A percentile compares a stretch with the other conserved stretches of the same genome.
phyloP scores from a whole-genome alignment of 2,329 filamentous ascomycete genomes.

The Ceratocystis papillata region DNA sequence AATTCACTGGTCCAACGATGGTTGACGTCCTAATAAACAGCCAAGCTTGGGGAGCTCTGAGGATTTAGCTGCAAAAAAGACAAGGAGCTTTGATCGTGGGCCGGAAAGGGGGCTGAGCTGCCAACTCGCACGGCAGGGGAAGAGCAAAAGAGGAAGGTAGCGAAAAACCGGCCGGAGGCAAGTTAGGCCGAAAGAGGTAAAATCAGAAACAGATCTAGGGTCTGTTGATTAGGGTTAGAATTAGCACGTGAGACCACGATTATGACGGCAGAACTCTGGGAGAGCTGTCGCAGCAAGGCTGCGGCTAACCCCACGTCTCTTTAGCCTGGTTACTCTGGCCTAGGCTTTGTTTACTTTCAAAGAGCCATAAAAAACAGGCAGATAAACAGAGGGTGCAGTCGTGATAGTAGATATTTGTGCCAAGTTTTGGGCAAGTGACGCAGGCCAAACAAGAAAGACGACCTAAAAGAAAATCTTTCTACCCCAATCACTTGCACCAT shows the following conservation, averaged over 20 bases:
- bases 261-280: too few relatives aligned
- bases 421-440: too few relatives aligned
- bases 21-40: not conserved
- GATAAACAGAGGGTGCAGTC: not conserved
- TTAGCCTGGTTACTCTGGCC: not conserved
- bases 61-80: not conserved
- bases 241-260: too few relatives aligned
- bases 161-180: too few relatives aligned
- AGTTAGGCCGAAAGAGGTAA: too few relatives aligned
- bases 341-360: conserved; percentile 22
- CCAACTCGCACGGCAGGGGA: not conserved
- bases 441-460: too few relatives aligned
- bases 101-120: conserved; percentile 7
- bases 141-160: not conserved
- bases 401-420: too few relatives aligned
- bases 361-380: not conserved
- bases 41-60: conserved; percentile 9
- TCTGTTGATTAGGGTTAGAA: rapidly evolving
- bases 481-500: too few relatives aligned
- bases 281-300: too few relatives aligned
- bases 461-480: too few relatives aligned
- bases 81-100: conserved; percentile 5
- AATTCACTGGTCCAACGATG: not conserved
- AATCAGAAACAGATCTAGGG: too few relatives aligned
- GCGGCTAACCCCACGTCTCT: not conserved